Evolutionary conservation across 1,284 basidiomycete species (phyloP).

Genomic region (Ganoderma boninense): DNA sequence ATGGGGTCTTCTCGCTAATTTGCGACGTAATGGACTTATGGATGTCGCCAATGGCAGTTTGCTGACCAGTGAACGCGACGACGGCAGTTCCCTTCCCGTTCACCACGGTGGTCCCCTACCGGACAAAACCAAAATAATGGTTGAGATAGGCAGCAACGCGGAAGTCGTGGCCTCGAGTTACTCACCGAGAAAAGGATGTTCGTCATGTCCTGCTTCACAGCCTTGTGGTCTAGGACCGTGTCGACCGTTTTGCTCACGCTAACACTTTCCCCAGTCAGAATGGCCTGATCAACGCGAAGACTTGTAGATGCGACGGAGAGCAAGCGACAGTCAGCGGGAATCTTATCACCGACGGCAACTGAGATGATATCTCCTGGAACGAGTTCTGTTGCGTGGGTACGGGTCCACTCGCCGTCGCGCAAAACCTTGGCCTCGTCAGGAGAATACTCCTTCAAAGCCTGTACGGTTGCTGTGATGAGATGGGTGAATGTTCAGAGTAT

Average conservation of each 20-base stretch:
- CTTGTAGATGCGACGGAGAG: conserved; percentile 90
- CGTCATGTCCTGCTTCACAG: conserved; percentile 96
- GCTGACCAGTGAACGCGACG: conserved; percentile 85
- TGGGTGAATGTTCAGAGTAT: conserved; percentile 13
- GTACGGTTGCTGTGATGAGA: conserved; percentile 22
- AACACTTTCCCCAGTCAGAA: conserved; percentile 91
- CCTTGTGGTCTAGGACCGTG: conserved; percentile 71
- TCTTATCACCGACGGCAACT: conserved; percentile 91
- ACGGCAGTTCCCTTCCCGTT: conserved; percentile 88
- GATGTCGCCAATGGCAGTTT: conserved; percentile 94
- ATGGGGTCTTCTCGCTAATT: conserved; percentile 91
- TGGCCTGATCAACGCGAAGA: conserved; percentile 94
- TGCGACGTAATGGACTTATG: conserved; percentile 93
- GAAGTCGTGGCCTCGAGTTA: conserved; percentile 11
- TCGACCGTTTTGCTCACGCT: conserved; percentile 85
- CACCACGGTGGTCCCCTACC: conserved; percentile 91
- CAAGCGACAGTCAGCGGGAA: conserved; percentile 93
- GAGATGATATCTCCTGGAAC: conserved; percentile 94
- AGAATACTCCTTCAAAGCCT: conserved; percentile 95
- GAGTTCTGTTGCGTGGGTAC: conserved; percentile 85
- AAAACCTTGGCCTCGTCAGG: conserved; percentile 94
- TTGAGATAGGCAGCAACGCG: background rate
- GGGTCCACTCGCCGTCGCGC: conserved; percentile 74
- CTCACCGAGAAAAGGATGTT: conserved; percentile 93
- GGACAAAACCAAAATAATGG: background rate